Evolutionary conservation across 768 basidiomycete species (phyloP), one percentile per base, ranked within the genome.

Genomic region (Kwoniella sp.): DNA sequence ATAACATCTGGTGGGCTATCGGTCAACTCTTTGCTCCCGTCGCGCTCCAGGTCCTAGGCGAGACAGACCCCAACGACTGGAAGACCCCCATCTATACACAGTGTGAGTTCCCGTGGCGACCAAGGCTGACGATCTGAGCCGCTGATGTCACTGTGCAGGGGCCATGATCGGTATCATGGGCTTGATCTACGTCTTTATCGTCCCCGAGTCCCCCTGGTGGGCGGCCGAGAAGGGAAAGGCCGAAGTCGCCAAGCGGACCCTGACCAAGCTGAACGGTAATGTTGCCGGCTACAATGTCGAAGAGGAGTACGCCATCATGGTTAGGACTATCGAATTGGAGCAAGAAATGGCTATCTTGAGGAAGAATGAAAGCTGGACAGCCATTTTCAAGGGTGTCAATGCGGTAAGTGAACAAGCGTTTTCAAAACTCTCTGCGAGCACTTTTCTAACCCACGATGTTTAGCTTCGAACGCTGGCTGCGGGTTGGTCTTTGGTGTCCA

Each of bases 261-360:
- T 76, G 27, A 47, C 54, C 9, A 55, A 59, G 33, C 47, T 73
- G 3, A 73, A 76, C 49, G 71, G 74, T 21, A 64, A 64, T 13
- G 68, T 76, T 26, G 51, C 57, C 27, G 71, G 67, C 0, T 76
- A 73, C 60, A 68, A 73, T 51, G 71, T 71, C 29, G 71, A 73
- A n/a, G 71, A 64, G 44, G 71, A 76, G 29, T 73, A 73, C 58
- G 54, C 54, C 15, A 58, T 76, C 46, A 63, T 76, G 50, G 56
- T 54, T 30, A 48, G 60, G 29, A 69, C 74, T 13, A 65, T 76
- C 7, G 68, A 73, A 36, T 24, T 48, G 26, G 72, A 71, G 49
- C 25, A 54, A 15, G 63, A 60, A 48, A 30, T 48, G 46, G 54
- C 52, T 22, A 66, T 73, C 51, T 57, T 52, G 55, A 55, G 63